Percentiles rank a stretch among this genome's conserved stretches.
Conservation (phyloP, 2,329 filamentous ascomycete species). For the Cladosporium velox region DNA sequence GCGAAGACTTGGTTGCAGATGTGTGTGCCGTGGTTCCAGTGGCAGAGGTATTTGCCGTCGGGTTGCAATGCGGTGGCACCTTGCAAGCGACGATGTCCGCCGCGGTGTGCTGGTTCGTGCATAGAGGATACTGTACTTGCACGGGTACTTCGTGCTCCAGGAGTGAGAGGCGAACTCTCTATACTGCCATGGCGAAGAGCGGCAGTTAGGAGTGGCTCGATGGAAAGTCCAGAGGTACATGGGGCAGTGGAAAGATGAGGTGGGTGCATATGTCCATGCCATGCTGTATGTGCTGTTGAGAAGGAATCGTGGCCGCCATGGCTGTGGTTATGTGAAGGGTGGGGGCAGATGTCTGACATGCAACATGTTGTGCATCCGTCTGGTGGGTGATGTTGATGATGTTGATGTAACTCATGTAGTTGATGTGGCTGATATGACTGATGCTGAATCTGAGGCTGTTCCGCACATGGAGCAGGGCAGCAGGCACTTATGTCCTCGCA, state of each 20-base stretch:
- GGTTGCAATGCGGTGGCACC: slow-evolving; percentile 15
- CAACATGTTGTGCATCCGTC: slow-evolving; percentile 21
- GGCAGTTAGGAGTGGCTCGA: slow-evolving; percentile 18
- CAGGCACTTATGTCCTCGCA: slow-evolving; percentile 32
- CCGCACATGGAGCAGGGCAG: slow-evolving; percentile 17
- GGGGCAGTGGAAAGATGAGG: background rate
- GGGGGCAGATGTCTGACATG: slow-evolving; percentile 23
- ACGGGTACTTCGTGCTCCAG: slow-evolving; percentile 15
- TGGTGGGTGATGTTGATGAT: slow-evolving; percentile 21
- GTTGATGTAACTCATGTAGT: slow-evolving; percentile 18
- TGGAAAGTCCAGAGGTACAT: background rate
- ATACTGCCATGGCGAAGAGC: slow-evolving; percentile 9
- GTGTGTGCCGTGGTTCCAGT: slow-evolving; percentile 14
- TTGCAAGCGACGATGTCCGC: slow-evolving; percentile 22
- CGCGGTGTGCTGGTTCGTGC: slow-evolving; percentile 12
- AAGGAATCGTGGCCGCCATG: slow-evolving; percentile 12
- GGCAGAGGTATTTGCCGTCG: slow-evolving; percentile 20
- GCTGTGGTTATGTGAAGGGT: slow-evolving; percentile 19
- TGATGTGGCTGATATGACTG: slow-evolving; percentile 2
- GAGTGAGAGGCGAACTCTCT: slow-evolving; percentile 11
- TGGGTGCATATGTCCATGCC: slow-evolving; percentile 17
- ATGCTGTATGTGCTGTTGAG: slow-evolving; percentile 10
- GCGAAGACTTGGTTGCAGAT: slow-evolving; percentile 40
- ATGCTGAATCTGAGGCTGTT: slow-evolving; percentile 3
- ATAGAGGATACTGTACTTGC: slow-evolving; percentile 20